Evolutionary conservation across 2,329 filamentous ascomycete genomes (phyloP).

Genomic region (Cryoendolithus antarcticus): DNA sequence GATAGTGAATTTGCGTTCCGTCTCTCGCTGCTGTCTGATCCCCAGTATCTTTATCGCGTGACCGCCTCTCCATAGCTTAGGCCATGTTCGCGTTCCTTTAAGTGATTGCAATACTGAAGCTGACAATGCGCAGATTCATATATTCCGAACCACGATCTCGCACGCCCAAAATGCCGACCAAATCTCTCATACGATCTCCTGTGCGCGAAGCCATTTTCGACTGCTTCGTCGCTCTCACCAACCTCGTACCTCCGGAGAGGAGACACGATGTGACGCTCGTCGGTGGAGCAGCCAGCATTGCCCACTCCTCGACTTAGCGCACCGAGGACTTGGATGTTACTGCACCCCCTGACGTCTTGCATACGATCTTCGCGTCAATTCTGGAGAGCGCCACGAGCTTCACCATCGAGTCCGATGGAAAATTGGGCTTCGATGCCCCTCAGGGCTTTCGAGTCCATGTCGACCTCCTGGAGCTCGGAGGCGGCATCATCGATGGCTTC

Average conservation of each 20-base stretch:
- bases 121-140: too few species aligned
- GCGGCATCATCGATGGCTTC: conserved; percentile 9
- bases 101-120: too few species aligned
- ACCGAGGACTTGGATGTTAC: conserved; percentile 9
- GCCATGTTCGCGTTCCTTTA: too few species aligned
- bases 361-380: conserved; percentile 3
- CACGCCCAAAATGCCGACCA: conserved; percentile 5
- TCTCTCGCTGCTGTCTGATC: too few species aligned
- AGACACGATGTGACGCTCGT: conserved; percentile 7
- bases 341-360: conserved; percentile 1
- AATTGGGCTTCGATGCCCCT: conserved; percentile 10
- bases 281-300: conserved; percentile 9
- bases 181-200: conserved; percentile 2
- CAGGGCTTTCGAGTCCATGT: conserved; percentile 11
- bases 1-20: too few species aligned
- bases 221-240: conserved; percentile 6
- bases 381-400: conserved; percentile 5
- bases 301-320: conserved; percentile 8
- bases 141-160: too few species aligned
- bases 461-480: conserved; percentile 10
- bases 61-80: too few species aligned
- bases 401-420: conserved; percentile 8
- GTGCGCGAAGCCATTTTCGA: conserved; percentile 4
- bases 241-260: conserved; percentile 7
- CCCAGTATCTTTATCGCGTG: too few species aligned